Percentiles rank a stretch among this genome's conserved stretches.
phyloP scores from a whole-genome alignment of 371 early-diverging fungal species.

The Mortierella sp. region DNA sequence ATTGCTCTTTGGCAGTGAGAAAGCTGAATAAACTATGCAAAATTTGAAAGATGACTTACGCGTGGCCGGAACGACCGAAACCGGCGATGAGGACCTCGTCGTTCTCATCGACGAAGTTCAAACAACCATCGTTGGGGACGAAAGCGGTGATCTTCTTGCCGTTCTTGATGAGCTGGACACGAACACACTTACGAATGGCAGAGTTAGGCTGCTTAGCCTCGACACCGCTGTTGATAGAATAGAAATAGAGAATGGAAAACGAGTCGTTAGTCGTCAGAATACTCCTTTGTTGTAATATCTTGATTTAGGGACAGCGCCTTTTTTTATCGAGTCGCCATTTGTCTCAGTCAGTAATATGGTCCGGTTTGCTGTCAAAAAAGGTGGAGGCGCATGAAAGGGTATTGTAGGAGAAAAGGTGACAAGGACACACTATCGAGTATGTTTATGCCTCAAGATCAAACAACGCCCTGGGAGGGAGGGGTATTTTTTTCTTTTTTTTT shows the following conservation, averaged over 20 bases:
- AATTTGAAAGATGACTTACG: slow-evolving; percentile 66
- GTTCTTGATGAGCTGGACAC: slow-evolving; percentile 99
- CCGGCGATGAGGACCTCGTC: slow-evolving; percentile 92
- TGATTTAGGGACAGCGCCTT: too few species aligned
- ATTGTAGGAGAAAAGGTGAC: too few species aligned
- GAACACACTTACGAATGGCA: slow-evolving; percentile 99
- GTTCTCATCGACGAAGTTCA: slow-evolving; percentile 98
- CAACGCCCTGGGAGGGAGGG: too few species aligned
- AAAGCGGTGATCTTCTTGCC: slow-evolving; percentile 99
- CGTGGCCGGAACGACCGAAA: slow-evolving; percentile 81
- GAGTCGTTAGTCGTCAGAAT: neutral
- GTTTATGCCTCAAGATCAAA: too few species aligned
- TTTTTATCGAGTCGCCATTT: too few species aligned
- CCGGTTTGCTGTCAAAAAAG: too few species aligned
- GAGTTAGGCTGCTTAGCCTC: slow-evolving; percentile 99
- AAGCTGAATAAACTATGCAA: neutral
- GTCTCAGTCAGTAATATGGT: too few species aligned
- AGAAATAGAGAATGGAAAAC: slow-evolving; percentile 2
- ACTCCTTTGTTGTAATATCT: too few species aligned
- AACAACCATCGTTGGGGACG: slow-evolving; percentile 99
- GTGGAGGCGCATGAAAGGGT: too few species aligned
- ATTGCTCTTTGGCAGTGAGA: too few species aligned
- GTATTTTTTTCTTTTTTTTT: too few species aligned
- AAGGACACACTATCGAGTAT: too few species aligned
- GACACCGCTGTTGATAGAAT: slow-evolving; percentile 86